Evolutionary conservation across 1,284 basidiomycete genomes (phyloP).

Genomic region (Volvariella surrecta): DNA sequence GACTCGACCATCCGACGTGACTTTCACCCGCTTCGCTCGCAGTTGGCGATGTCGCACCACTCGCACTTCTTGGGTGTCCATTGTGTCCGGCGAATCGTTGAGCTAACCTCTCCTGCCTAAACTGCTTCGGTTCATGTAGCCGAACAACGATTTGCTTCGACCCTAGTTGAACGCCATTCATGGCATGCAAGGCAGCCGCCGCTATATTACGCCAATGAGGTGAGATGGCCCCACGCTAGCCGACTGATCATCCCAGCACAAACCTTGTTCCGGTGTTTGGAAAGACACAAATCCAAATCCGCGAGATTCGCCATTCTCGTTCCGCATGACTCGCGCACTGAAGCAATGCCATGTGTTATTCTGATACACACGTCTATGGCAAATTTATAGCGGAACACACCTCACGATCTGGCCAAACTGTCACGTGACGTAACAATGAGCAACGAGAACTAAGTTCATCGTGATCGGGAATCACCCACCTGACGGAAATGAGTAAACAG

Average conservation of each 20-base stretch:
- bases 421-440: slow-evolving; percentile 8
- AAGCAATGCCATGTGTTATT: background rate
- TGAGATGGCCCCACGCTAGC: background rate
- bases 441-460: slow-evolving; percentile 3
- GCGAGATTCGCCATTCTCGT: slow-evolving; percentile 74
- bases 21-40: slow-evolving; percentile 73
- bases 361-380: slow-evolving; percentile 1
- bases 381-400: slow-evolving; percentile 27
- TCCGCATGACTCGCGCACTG: slow-evolving; percentile 91
- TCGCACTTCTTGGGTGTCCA: slow-evolving; percentile 66
- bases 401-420: slow-evolving; percentile 83
- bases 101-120: slow-evolving; percentile 82
- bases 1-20: slow-evolving; percentile 62
- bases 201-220: slow-evolving; percentile 32
- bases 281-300: slow-evolving; percentile 96
- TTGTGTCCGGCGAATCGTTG: slow-evolving; percentile 65
- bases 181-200: slow-evolving; percentile 59
- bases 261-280: slow-evolving; percentile 79
- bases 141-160: slow-evolving; percentile 78
- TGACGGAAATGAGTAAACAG: slow-evolving; percentile 76
- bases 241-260: slow-evolving; percentile 6
- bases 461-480: slow-evolving; percentile 33
- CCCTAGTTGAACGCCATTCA: slow-evolving; percentile 71
- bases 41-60: slow-evolving; percentile 75
- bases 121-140: slow-evolving; percentile 83